Evolutionary conservation across 2,329 filamentous ascomycete species (phyloP).

Genomic region (Microcera coccophila): DNA sequence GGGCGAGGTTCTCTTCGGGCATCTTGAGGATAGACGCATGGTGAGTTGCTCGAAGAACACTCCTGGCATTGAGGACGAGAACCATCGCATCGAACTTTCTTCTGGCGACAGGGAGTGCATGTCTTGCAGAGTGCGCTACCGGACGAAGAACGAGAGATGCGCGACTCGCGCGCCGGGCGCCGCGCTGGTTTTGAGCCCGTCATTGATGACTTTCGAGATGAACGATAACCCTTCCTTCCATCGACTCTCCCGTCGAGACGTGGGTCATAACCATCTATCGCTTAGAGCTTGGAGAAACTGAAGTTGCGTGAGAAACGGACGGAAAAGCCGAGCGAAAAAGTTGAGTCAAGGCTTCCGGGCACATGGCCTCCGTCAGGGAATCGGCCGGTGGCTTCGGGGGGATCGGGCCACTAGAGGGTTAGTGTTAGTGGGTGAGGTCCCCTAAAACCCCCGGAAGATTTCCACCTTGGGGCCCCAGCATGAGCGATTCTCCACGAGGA

Average conservation of each 20-base stretch:
- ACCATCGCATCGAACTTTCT: slow-evolving; percentile 36
- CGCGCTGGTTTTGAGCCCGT: slow-evolving; percentile 22
- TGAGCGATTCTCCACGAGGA: too few species aligned
- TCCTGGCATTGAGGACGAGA: slow-evolving; percentile 31
- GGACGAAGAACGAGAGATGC: slow-evolving; percentile 18
- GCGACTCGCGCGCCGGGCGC: slow-evolving; percentile 16
- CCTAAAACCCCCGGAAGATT: too few species aligned
- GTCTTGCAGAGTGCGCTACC: slow-evolving; percentile 32
- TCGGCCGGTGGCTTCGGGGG: too few species aligned
- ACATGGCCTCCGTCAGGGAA: too few species aligned
- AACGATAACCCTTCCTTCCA: not conserved
- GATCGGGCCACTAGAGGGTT: too few species aligned
- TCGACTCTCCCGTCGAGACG: not conserved
- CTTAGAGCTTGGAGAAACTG: not conserved
- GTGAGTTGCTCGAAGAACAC: slow-evolving; percentile 26
- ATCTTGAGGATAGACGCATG: slow-evolving; percentile 34
- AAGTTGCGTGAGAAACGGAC: not conserved
- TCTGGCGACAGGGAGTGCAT: slow-evolving; percentile 34
- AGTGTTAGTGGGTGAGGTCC: too few species aligned
- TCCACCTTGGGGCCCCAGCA: too few species aligned
- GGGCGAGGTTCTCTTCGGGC: slow-evolving; percentile 30
- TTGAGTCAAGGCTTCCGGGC: not conserved
- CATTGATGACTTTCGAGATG: slow-evolving; percentile 11
- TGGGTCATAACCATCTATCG: too few species aligned
- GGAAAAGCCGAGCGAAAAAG: not conserved